phyloP scores from a whole-genome alignment of 163 green algal genomes.

The Scenedesmus sp. region DNA sequence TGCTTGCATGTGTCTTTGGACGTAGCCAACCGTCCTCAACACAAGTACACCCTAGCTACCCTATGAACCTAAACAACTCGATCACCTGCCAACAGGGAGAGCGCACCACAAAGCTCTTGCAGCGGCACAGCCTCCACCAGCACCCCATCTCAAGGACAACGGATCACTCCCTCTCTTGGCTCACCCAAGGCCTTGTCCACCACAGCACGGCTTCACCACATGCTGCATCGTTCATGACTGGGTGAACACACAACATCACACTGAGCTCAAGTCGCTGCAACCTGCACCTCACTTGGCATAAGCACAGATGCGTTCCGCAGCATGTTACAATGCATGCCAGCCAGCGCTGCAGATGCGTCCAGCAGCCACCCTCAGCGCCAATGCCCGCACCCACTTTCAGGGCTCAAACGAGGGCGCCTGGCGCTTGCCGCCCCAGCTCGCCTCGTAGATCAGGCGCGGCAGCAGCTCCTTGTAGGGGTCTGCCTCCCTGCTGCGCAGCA shows the following conservation, averaged over 20 bases:
- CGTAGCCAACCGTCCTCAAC: too few species aligned
- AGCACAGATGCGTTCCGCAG: too few species aligned
- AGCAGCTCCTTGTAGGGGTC: conserved; percentile 90
- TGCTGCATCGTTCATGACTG: too few species aligned
- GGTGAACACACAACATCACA: too few species aligned
- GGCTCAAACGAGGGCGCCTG: conserved; percentile 90
- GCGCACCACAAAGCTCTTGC: neutral
- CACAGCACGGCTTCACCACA: too few species aligned
- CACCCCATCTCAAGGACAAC: neutral
- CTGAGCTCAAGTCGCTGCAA: too few species aligned
- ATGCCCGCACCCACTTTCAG: conserved; percentile 7
- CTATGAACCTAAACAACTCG: neutral
- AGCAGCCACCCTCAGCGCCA: neutral
- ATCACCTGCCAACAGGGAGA: neutral
- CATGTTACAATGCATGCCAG: too few species aligned
- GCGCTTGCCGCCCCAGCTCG: conserved; percentile 61
- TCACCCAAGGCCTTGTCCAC: too few species aligned
- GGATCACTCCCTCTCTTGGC: too few species aligned
- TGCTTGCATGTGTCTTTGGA: too few species aligned
- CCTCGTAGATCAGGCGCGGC: conserved; percentile 84
- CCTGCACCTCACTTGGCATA: too few species aligned
- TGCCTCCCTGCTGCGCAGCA: conserved; percentile 75
- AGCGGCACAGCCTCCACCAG: neutral
- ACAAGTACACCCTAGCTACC: neutral
- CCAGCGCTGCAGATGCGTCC: neutral